A percentile compares a stretch with the other conserved stretches of the same genome.
phyloP scores from a whole-genome alignment of 768 basidiomycete species.

The Psilocybe cyanescens region DNA sequence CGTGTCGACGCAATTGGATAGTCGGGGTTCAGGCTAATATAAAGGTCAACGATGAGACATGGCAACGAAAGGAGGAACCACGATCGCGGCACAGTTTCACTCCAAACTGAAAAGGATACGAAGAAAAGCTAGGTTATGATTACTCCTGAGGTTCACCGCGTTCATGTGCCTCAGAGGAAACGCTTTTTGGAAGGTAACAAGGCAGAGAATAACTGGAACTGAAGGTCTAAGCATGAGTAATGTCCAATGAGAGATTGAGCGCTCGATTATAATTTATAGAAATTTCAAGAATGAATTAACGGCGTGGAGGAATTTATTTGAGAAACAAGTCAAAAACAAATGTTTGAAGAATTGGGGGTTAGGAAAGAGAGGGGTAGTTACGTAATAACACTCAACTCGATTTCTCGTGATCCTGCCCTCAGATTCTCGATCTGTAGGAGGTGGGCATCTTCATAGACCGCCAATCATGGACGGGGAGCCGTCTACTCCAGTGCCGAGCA shows the following conservation, averaged over 20 bases:
- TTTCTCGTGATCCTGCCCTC: neutral
- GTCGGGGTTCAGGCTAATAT: neutral
- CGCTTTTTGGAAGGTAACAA: too few species aligned
- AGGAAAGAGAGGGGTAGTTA: constrained; percentile 8
- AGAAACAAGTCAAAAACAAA: too few species aligned
- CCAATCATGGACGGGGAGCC: constrained; percentile 18
- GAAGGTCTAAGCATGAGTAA: too few species aligned
- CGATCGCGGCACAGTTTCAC: constrained; percentile 4
- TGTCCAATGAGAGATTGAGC: too few species aligned
- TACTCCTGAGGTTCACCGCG: too few species aligned
- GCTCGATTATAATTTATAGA: too few species aligned
- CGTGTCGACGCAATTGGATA: neutral
- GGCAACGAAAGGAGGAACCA: neutral
- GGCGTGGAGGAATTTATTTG: too few species aligned
- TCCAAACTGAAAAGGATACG: neutral
- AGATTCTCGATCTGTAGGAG: too few species aligned
- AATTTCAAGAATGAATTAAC: too few species aligned
- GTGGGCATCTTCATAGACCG: neutral
- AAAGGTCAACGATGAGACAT: neutral
- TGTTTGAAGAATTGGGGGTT: neutral
- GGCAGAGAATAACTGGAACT: too few species aligned
- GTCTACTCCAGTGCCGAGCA: constrained; percentile 21
- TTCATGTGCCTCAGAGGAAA: too few species aligned
- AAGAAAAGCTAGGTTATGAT: neutral
- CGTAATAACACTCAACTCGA: neutral